Conservation (phyloP, 1,284 basidiomycete species). For the Malassezia arunalokei region DNA sequence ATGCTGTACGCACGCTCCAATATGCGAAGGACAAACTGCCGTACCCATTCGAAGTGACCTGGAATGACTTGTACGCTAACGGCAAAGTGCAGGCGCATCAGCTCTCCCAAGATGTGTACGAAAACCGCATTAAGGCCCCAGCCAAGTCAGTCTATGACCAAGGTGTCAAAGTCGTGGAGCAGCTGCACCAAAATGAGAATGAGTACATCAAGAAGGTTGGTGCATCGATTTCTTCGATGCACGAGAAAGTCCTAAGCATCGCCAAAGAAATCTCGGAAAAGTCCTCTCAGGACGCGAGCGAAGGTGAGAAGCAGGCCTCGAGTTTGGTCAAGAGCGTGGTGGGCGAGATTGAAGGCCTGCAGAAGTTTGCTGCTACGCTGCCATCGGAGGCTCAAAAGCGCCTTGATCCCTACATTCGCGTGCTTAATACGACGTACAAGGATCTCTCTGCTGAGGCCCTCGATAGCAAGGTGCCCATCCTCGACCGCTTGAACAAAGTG, state of each 20-base stretch:
- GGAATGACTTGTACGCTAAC: constrained; percentile 26
- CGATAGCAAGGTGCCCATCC: constrained; percentile 28
- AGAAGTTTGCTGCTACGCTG: constrained; percentile 31
- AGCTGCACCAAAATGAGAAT: constrained; percentile 37
- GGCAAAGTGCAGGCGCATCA: constrained; percentile 27
- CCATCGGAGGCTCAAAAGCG: constrained; percentile 40
- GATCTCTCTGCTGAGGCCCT: constrained; percentile 33
- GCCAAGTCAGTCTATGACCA: constrained; percentile 9
- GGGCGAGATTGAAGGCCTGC: constrained; percentile 32
- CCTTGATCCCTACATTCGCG: constrained; percentile 34
- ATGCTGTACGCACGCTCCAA: constrained; percentile 32
- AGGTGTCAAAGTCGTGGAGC: constrained; percentile 29
- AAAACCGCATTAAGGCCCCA: constrained; percentile 28
- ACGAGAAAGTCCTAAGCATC: constrained; percentile 31
- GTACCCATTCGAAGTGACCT: constrained; percentile 43
- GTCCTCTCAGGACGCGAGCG: constrained; percentile 29
- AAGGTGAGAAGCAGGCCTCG: constrained; percentile 36
- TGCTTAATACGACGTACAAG: constrained; percentile 39
- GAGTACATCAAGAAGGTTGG: constrained; percentile 33
- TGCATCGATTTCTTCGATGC: constrained; percentile 13
- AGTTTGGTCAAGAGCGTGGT: constrained; percentile 6
- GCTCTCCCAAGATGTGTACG: constrained; percentile 31
- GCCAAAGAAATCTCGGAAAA: constrained; percentile 29
- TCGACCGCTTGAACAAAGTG: constrained; percentile 32
- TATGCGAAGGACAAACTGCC: constrained; percentile 40